Evolutionary conservation across 208 protist species (phyloP).

Genomic region (Leishmania tarentolae): DNA sequence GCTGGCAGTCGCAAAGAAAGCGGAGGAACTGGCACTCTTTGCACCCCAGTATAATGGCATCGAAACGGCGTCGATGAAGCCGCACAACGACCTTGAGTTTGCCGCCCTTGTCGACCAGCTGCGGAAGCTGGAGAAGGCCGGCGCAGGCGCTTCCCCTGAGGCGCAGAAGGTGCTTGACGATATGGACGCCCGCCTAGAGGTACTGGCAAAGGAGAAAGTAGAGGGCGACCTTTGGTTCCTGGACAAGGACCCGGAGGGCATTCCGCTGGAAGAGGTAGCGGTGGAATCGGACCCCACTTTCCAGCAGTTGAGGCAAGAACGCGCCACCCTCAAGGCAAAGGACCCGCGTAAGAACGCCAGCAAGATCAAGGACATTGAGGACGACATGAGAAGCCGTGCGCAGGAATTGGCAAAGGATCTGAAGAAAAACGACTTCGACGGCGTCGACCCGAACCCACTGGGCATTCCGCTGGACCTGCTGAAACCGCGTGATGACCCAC

Average conservation of each 20-base stretch:
- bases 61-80: conserved; percentile 50
- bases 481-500: conserved; percentile 49
- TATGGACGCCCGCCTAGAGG: conserved; percentile 47
- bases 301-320: conserved; percentile 44
- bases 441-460: conserved; percentile 52
- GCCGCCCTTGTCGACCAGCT: conserved; percentile 55
- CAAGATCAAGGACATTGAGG: conserved; percentile 59
- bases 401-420: conserved; percentile 57
- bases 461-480: conserved; percentile 68
- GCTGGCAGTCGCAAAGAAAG: conserved; percentile 63
- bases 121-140: conserved; percentile 44
- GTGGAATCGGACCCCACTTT: conserved; percentile 49
- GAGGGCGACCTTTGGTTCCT: conserved; percentile 72
- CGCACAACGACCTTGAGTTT: conserved; percentile 66
- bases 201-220: conserved; percentile 62
- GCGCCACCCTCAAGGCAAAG: conserved; percentile 62
- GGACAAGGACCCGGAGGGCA: conserved; percentile 70
- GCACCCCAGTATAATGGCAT: conserved; percentile 57
- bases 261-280: conserved; percentile 66
- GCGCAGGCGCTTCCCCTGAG: conserved; percentile 31
- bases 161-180: conserved; percentile 38
- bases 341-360: conserved; percentile 55
- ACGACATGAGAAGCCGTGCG: conserved; percentile 60
- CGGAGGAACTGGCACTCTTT: conserved; percentile 61
- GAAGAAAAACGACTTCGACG: conserved; percentile 56